Evolutionary conservation across 352 stramenopile species (phyloP), one percentile per base, ranked within the genome.

Genomic region (Pythium folliculosum): DNA sequence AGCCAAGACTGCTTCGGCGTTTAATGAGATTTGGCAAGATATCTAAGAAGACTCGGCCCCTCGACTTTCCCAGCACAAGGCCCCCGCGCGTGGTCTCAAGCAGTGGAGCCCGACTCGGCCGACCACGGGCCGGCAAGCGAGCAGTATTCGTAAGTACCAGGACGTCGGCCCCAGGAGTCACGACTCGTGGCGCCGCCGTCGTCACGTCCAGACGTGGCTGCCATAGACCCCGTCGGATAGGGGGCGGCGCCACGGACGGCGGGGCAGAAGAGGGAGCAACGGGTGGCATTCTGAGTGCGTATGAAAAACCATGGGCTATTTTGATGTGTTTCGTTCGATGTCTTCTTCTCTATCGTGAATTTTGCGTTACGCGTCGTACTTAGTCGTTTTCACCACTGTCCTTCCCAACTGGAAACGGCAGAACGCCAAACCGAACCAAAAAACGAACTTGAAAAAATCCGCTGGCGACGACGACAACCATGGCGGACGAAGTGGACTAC

Each of bases 401-500:
- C 43, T 49, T 5, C 19, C 19, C 37, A 3, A 17, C 37, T 13
- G 40, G 40, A 47, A 19, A 47, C 17, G 40, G 40, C 40, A 6
- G 40, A n/a, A 47, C 13, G 17, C 8, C 40, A 47, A 47, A 47
- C 14, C 38, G 2, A 19, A 12, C 14, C 9, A 47, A 47, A 47
- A 47, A 5, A n/a, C n/a, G n/a, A n/a, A n/a, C n/a, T n/a, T n/a
- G n/a, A n/a, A 47, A n/a, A 47, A 59, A 56, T 52, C 27, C 5
- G 44, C 38, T 37, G 37, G 49, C 16, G 35, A 17, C 14, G n/a
- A 30, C 19, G 38, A 35, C 14, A 13, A 67, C 35, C 14, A 94
- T 95, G 86, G 84, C 85, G 70, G 84, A 94, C 51, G 84, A 94
- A 75, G 85, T 93, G 71, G 80, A 94, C 72, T 95, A 94, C 61